phyloP scores from a whole-genome alignment of 1,284 basidiomycete genomes.

The Heterobasidion occidentale region DNA sequence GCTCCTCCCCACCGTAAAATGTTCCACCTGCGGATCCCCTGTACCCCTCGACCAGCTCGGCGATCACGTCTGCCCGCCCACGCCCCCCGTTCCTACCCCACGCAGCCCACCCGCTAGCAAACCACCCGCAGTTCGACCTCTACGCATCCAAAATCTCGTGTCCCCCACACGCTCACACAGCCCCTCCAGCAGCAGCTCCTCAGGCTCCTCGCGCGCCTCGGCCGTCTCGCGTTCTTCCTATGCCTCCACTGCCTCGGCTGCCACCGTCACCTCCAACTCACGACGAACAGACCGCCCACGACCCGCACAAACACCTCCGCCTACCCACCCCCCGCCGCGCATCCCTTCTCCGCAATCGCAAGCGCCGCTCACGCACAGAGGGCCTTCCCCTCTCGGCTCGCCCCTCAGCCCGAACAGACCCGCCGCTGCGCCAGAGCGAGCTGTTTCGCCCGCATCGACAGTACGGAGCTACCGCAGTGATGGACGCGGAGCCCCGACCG shows the following conservation, averaged over 20 bases:
- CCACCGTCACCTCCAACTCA: not conserved
- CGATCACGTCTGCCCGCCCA: constrained; percentile 60
- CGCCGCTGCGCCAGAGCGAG: too few relatives aligned
- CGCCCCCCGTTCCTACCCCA: constrained; percentile 31
- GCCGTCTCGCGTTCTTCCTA: constrained; percentile 2
- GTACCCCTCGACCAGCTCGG: constrained; percentile 66
- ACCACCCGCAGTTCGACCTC: constrained; percentile 20
- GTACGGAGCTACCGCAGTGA: not conserved
- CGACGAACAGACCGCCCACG: not conserved
- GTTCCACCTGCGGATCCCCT: constrained; percentile 63
- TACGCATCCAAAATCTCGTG: constrained; percentile 20
- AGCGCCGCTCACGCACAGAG: not conserved
- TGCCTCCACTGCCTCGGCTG: not conserved
- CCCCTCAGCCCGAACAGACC: constrained; percentile 5
- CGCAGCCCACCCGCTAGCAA: constrained; percentile 25
- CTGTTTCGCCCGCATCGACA: too few relatives aligned
- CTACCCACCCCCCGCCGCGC: not conserved
- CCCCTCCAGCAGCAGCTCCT: not conserved
- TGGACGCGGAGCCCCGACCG: not conserved
- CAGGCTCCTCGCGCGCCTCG: not conserved
- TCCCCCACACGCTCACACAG: constrained; percentile 5
- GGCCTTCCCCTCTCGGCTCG: not conserved
- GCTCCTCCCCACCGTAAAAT: constrained; percentile 74
- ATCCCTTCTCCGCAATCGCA: not conserved
- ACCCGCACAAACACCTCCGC: not conserved